Percentiles rank a stretch among this genome's conserved stretches.
Conservation (phyloP, 1,284 basidiomycete species). For the Cryptococcus neoformans region DNA sequence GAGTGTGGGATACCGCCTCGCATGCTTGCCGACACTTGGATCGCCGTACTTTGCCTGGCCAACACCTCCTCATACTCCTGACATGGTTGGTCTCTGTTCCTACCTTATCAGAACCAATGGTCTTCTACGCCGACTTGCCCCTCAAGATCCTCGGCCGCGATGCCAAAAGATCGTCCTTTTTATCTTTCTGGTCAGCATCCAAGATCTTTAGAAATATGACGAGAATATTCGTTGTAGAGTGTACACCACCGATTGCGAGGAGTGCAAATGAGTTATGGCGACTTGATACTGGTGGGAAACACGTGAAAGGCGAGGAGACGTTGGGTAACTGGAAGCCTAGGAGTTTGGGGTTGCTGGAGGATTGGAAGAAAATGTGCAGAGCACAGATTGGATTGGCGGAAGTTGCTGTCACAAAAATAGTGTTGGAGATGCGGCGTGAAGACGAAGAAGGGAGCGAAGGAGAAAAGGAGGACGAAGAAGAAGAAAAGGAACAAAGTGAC, state of each 20-base stretch:
- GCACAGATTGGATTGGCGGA: slow-evolving; percentile 75
- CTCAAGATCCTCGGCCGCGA: slow-evolving; percentile 84
- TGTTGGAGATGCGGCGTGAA: slow-evolving; percentile 54
- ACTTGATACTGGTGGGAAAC: slow-evolving; percentile 88
- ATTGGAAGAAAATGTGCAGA: slow-evolving; percentile 67
- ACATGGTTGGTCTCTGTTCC: slow-evolving; percentile 77
- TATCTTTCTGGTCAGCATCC: slow-evolving; percentile 67
- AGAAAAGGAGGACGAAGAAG: slow-evolving; percentile 53
- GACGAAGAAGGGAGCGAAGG: slow-evolving; percentile 8
- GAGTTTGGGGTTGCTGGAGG: slow-evolving; percentile 80
- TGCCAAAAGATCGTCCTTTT: slow-evolving; percentile 67
- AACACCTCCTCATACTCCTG: slow-evolving; percentile 75
- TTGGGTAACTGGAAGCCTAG: slow-evolving; percentile 79
- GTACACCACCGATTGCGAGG: slow-evolving; percentile 80
- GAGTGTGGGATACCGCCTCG: slow-evolving; percentile 89
- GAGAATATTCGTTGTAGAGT: slow-evolving; percentile 72
- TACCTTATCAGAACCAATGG: slow-evolving; percentile 73
- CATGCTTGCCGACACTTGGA: slow-evolving; percentile 87
- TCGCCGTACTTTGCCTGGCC: slow-evolving; percentile 65
- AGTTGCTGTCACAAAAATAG: slow-evolving; percentile 79
- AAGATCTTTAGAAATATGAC: slow-evolving; percentile 58
- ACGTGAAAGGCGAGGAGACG: slow-evolving; percentile 85
- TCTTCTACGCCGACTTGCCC: slow-evolving; percentile 82
- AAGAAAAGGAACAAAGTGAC: slow-evolving; percentile 55
- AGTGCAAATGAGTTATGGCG: slow-evolving; percentile 89